A percentile compares a stretch with the other conserved stretches of the same genome.
These are phyloP conservation scores for Fusarium tanahbumbuense DNA, from an alignment of 2,329 filamentous ascomycete species.

Conservation along the genomic window DNA sequence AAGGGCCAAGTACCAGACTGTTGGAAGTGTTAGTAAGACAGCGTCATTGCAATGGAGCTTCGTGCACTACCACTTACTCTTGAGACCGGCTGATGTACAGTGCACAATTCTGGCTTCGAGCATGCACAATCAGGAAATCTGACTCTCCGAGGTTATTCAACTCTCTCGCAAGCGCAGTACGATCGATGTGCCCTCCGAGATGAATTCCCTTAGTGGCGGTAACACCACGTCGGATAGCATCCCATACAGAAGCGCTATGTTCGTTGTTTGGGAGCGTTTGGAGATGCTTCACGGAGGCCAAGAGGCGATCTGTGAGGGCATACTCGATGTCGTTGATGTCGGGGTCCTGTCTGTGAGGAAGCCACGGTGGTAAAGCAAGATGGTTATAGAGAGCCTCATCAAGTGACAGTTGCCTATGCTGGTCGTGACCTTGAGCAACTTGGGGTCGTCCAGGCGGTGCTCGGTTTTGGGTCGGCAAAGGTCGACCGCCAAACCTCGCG, in stretches of 20 bases:
- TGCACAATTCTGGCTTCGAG: conserved; percentile 49
- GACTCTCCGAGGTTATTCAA: conserved; percentile 24
- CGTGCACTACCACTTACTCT: conserved; percentile 40
- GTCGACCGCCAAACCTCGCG: neutral
- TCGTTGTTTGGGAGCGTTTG: conserved; percentile 30
- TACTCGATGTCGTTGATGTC: conserved; percentile 30
- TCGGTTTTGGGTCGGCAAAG: neutral
- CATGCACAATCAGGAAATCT: conserved; percentile 38
- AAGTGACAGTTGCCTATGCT: conserved; percentile 19
- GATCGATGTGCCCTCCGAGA: conserved; percentile 31
- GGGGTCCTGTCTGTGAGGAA: conserved; percentile 39
- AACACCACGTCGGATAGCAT: conserved; percentile 32
- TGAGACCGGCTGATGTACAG: conserved; percentile 45
- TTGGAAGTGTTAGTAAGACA: conserved; percentile 1
- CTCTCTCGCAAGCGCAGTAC: conserved; percentile 30
- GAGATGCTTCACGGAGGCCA: conserved; percentile 31
- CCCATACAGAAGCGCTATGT: conserved; percentile 24
- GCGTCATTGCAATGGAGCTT: neutral
- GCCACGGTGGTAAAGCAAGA: conserved; percentile 38
- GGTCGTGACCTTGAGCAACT: neutral
- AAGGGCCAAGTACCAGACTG: conserved; percentile 44
- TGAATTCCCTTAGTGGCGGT: conserved; percentile 37
- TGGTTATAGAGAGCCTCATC: conserved; percentile 43
- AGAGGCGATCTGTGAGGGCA: conserved; percentile 24
- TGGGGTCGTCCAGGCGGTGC: neutral